A percentile compares a stretch with the other conserved stretches of the same genome.
Conservation (phyloP, 139 green algal genomes). For the Ettlia oleoabundans region DNA sequence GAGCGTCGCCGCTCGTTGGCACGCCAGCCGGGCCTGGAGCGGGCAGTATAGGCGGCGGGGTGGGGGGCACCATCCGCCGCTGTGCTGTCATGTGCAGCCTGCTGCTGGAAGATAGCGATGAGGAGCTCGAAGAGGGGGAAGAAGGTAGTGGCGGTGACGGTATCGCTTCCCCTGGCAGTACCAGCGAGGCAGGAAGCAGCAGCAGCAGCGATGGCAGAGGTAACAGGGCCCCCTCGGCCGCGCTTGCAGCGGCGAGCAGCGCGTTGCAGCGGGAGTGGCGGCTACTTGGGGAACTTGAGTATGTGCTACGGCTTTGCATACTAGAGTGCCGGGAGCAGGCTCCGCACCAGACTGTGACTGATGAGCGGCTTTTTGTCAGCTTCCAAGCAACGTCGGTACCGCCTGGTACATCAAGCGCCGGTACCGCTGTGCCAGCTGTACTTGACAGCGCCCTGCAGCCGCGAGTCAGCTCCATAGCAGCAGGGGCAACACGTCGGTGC, state of each 20-base stretch:
- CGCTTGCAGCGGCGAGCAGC: neutral
- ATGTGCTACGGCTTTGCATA: conserved; percentile 17
- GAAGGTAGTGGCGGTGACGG: neutral
- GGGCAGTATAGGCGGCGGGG: neutral
- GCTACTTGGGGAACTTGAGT: conserved; percentile 23
- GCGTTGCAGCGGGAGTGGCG: conserved; percentile 7
- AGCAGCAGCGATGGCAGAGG: neutral
- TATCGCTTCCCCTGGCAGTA: neutral
- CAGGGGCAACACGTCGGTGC: neutral
- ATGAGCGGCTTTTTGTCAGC: neutral
- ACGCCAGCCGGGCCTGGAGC: neutral
- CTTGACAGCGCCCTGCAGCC: neutral
- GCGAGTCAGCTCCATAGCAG: neutral
- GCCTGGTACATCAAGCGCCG: neutral
- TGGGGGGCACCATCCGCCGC: conserved; percentile 1
- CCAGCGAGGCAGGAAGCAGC: neutral
- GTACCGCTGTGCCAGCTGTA: neutral
- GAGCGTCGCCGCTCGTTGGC: neutral
- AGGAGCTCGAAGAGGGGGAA: no score
- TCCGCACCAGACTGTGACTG: neutral
- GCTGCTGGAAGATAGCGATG: neutral
- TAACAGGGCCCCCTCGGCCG: neutral
- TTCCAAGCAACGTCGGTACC: neutral
- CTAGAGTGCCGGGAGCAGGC: conserved; percentile 18
- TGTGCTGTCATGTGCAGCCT: conserved; percentile 7